phyloP scores from a whole-genome alignment of 805 yeast genomes.

The Pichia paraexigua region DNA sequence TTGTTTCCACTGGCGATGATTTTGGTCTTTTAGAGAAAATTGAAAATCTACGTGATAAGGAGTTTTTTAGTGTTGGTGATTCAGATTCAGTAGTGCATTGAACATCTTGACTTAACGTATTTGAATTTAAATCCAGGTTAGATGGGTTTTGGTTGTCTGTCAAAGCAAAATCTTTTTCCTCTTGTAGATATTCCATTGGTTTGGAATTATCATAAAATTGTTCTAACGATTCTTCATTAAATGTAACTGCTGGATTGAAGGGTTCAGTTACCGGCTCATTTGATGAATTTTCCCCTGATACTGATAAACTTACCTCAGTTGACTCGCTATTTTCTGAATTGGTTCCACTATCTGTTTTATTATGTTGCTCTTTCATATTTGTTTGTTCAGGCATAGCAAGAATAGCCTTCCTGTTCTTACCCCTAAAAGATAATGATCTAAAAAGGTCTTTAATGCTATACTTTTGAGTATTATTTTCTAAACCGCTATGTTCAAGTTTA shows the following conservation, averaged over 20 bases:
- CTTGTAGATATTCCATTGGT: neutral
- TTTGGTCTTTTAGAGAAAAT: neutral
- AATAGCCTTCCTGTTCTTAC: neutral
- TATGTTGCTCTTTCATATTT: no score
- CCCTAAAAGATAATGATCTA: neutral
- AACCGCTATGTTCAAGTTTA: no score
- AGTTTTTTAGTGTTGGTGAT: neutral
- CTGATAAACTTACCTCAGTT: no score
- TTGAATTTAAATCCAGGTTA: neutral
- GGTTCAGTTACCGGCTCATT: no score
- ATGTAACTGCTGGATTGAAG: neutral
- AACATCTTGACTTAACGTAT: neutral
- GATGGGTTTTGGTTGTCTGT: neutral
- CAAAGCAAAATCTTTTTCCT: neutral
- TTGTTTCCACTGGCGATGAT: neutral
- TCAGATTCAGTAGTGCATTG: neutral
- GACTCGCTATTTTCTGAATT: no score
- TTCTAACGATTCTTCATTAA: neutral
- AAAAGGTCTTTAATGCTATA: neutral
- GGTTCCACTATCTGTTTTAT: neutral
- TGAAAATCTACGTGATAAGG: slow-evolving; percentile 1
- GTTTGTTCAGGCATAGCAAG: neutral
- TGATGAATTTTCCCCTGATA: no score
- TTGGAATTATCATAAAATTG: neutral
- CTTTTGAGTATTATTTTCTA: neutral